Conservation (phyloP, 2,329 filamentous ascomycete genomes). For the Aspergillus brasiliensis region DNA sequence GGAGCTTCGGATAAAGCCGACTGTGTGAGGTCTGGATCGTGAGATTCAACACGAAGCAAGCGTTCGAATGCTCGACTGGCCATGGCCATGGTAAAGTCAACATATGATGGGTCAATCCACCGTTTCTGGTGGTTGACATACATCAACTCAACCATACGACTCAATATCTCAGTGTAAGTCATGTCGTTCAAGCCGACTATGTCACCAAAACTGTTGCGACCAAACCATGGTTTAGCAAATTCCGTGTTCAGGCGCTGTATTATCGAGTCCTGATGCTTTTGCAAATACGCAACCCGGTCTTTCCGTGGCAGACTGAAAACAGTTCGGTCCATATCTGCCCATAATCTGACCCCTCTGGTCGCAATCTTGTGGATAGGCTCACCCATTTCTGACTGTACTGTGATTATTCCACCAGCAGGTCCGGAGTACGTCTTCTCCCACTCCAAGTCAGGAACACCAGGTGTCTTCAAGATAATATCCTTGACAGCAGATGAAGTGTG, state of each 20-base stretch:
- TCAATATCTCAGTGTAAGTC: conserved; percentile 84
- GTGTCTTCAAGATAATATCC: conserved; percentile 78
- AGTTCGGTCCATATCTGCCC: conserved; percentile 39
- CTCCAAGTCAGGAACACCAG: conserved; percentile 72
- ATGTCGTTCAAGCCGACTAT: conserved; percentile 86
- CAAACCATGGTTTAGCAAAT: conserved; percentile 95
- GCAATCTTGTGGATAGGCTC: conserved; percentile 45
- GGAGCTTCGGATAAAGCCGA: conserved; percentile 7
- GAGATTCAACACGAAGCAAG: conserved; percentile 56
- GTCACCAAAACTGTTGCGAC: conserved; percentile 73
- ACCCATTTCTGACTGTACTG: conserved; percentile 65
- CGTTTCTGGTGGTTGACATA: conserved; percentile 82
- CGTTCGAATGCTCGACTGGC: conserved; percentile 92
- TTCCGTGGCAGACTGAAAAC: conserved; percentile 21
- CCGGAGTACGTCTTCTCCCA: conserved; percentile 93
- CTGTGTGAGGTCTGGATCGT: conserved; percentile 62
- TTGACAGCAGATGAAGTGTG: conserved; percentile 83
- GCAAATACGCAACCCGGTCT: conserved; percentile 69
- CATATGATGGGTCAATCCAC: conserved; percentile 83
- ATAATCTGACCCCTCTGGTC: conserved; percentile 40
- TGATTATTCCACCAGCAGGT: conserved; percentile 85
- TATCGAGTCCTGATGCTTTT: conserved; percentile 80
- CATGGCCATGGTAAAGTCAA: conserved; percentile 82
- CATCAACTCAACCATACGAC: conserved; percentile 80
- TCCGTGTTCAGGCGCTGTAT: conserved; percentile 91